These are phyloP conservation scores for Colletotrichum eremochloae DNA, from an alignment of 2,329 filamentous ascomycete genomes.

Conservation along the genomic window DNA sequence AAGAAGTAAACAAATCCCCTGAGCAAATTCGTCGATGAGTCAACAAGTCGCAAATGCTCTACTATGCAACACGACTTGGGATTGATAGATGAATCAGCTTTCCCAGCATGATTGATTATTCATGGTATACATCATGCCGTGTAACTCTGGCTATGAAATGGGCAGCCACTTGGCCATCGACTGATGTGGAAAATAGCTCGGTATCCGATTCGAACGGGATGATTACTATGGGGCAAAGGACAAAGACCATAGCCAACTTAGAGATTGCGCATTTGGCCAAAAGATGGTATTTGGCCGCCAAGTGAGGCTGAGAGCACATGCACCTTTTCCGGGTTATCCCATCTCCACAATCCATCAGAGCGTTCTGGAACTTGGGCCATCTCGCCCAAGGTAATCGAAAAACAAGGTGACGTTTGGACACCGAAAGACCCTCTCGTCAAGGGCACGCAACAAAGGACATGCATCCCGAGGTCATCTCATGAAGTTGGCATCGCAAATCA, in stretches of 20 bases:
- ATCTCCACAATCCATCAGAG: conserved; percentile 37
- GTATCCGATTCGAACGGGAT: conserved; percentile 17
- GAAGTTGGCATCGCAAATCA: conserved; percentile 18
- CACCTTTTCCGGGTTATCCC: conserved; percentile 12
- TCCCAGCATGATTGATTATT: conserved; percentile 26
- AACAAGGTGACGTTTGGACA: conserved; percentile 1
- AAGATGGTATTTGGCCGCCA: conserved; percentile 33
- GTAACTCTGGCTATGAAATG: conserved; percentile 10
- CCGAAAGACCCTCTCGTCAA: conserved; percentile 14
- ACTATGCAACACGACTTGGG: background rate
- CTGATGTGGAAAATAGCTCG: conserved; percentile 1
- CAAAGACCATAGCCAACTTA: conserved; percentile 27
- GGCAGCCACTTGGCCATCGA: conserved; percentile 8
- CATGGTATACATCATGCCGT: conserved; percentile 29
- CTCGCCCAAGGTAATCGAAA: conserved; percentile 15
- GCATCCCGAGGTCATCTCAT: conserved; percentile 9
- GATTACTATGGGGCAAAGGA: conserved; percentile 8
- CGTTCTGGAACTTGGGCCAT: conserved; percentile 38
- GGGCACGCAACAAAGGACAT: conserved; percentile 10
- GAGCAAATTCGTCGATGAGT: background rate
- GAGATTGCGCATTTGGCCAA: conserved; percentile 36
- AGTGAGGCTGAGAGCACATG: conserved; percentile 33
- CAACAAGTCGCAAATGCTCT: background rate
- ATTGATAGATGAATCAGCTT: conserved; percentile 3
- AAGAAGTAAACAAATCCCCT: background rate